Evolutionary conservation across 2,329 filamentous ascomycete genomes (phyloP).

Genomic region (Exophiala aquamarina): DNA sequence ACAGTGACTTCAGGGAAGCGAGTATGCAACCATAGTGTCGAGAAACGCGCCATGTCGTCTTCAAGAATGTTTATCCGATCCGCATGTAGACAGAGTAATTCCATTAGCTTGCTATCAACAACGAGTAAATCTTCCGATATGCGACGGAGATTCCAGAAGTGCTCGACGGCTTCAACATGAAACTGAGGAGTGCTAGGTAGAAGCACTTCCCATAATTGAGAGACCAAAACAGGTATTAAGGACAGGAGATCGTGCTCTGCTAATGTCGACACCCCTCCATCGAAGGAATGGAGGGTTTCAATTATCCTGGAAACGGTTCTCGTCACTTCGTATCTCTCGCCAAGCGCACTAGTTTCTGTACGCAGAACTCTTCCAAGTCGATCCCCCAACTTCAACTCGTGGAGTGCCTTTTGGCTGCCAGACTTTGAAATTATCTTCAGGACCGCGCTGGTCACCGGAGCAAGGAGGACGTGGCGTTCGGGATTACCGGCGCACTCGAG

Average conservation of each 20-base stretch:
- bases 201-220: slow-evolving; percentile 75
- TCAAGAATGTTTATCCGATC: slow-evolving; percentile 29
- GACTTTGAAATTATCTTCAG: not conserved
- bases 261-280: slow-evolving; percentile 26
- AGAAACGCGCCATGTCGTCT: slow-evolving; percentile 69
- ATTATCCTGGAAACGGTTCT: slow-evolving; percentile 17
- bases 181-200: slow-evolving; percentile 84
- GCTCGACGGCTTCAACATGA: slow-evolving; percentile 87
- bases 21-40: slow-evolving; percentile 78
- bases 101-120: slow-evolving; percentile 60
- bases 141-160: slow-evolving; percentile 81
- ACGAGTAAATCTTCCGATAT: slow-evolving; percentile 68
- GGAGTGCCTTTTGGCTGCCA: slow-evolving; percentile 3
- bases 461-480: slow-evolving; percentile 4
- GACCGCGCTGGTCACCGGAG: not conserved
- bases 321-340: slow-evolving; percentile 10
- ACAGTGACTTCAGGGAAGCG: slow-evolving; percentile 22
- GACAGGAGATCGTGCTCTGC: slow-evolving; percentile 50
- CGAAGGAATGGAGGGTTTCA: slow-evolving; percentile 19
- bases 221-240: slow-evolving; percentile 68
- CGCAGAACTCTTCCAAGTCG: slow-evolving; percentile 7
- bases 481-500: slow-evolving; percentile 14
- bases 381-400: slow-evolving; percentile 9
- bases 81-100: slow-evolving; percentile 26
- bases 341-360: not conserved